Evolutionary conservation across 805 yeast species (phyloP).

Genomic region (Kodamaea leandrae): DNA sequence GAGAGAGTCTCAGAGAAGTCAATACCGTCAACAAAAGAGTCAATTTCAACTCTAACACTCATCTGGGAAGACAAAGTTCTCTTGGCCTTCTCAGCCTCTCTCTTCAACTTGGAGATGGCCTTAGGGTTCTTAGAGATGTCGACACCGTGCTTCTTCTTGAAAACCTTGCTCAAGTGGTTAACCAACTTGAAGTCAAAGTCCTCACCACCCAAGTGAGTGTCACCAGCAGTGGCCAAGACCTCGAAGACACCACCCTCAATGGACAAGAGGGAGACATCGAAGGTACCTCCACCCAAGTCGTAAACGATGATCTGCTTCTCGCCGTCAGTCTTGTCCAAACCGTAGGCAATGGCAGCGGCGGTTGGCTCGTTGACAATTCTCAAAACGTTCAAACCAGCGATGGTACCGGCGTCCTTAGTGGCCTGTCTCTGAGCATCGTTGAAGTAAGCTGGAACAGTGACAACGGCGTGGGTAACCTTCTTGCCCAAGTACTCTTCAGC

Average conservation of each 20-base stretch:
- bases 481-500: conserved; percentile 76
- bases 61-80: conserved; percentile 47
- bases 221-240: conserved; percentile 50
- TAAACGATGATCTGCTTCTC: conserved; percentile 48
- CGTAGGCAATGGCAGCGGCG: conserved; percentile 34
- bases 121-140: conserved; percentile 41
- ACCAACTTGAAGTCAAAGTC: conserved; percentile 47
- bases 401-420: conserved; percentile 88
- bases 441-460: conserved; percentile 91
- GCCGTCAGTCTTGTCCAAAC: conserved; percentile 30
- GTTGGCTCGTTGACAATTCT: conserved; percentile 87
- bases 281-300: conserved; percentile 52
- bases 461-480: conserved; percentile 81
- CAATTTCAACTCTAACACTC: conserved; percentile 43
- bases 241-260: conserved; percentile 50
- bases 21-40: conserved; percentile 48
- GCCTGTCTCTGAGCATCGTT: conserved; percentile 95
- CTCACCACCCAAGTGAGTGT: conserved; percentile 52
- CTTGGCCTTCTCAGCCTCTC: conserved; percentile 50
- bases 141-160: conserved; percentile 46
- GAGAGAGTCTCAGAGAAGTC: conserved; percentile 47
- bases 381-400: conserved; percentile 84
- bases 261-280: conserved; percentile 34
- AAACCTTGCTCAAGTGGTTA: conserved; percentile 40
- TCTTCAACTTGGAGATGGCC: conserved; percentile 46